Base-by-base conservation (phyloP, 2,329 filamentous ascomycete genomes). In the Fusarium succisae region DNA sequence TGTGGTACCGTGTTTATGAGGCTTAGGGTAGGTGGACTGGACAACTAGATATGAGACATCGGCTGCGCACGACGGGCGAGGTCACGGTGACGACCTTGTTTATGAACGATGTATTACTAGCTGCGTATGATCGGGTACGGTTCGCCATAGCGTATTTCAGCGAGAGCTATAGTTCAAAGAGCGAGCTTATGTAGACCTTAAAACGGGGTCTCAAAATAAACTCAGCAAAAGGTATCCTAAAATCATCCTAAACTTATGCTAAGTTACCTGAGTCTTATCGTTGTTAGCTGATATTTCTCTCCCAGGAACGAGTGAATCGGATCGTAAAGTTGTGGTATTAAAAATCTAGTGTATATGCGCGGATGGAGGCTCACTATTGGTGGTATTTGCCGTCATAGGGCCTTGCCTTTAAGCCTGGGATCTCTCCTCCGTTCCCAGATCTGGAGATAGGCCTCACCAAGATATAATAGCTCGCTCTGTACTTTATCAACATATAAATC, bases 391-490 rank as follows among this genome's bases (percentile, higher is more conserved):
- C 22, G 35, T 76, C 60, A 78, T 76, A 56, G 73, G 50, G 72
- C 58, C 54, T 75, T 78, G 18, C 77, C 81, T 73, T 84, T 87
- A 44, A 80, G 81, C 77, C 77, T 80, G 17, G 84, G 81, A 70
- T 85, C 86, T 80, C 89, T 92, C 83, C 95, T 90, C 82, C 93
- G 88, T 86, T 98, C 96, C 96, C 96, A 98, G 50, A 99, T 91
- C 89, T 98, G 97, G 66, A 98, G 84, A 86, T 98, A 98, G 63
- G 93, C 93, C 87, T 99, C 96, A 59, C 96, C 94, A 1, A 97
- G 92, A 79, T 98, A 97, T 74, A 99, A 82, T 77, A 97, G 89
- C 86, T 99, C 96, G 72, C 90, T 93, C 83, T 96, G 93, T 26
- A 96, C 93, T 82, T 92, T 92, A 80, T 98, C 94, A 12, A 99